A percentile compares a stretch with the other conserved stretches of the same genome.
Conservation (phyloP, 2,329 filamentous ascomycete genomes). For the Coniochaeta hoffmannii region DNA sequence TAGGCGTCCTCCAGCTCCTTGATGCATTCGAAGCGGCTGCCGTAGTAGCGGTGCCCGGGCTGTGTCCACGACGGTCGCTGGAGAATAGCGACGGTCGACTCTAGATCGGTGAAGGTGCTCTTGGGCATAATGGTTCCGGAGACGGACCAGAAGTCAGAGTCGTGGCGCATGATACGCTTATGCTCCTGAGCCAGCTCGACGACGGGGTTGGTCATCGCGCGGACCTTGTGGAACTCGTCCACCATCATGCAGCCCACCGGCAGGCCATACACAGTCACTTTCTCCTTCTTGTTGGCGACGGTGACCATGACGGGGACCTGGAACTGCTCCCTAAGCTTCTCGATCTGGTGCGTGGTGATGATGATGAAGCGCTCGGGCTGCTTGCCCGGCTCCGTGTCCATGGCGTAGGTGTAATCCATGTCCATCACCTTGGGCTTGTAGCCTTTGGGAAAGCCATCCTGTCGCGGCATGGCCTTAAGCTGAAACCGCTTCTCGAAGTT, state of each 20-base stretch:
- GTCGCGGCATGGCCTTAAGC: constrained; percentile 7
- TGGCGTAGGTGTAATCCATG: constrained; percentile 5
- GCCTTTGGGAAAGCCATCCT: constrained; percentile 7
- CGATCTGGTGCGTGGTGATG: constrained; percentile 11
- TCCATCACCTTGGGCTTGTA: constrained; percentile 9
- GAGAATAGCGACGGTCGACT: constrained; percentile 7
- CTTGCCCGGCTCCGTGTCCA: constrained; percentile 10
- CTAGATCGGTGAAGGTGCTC: constrained; percentile 11
- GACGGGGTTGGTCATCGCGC: constrained; percentile 3
- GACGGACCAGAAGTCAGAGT: constrained; percentile 16
- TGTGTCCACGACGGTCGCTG: constrained; percentile 11
- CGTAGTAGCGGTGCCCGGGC: constrained; percentile 7
- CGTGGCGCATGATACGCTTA: constrained; percentile 7
- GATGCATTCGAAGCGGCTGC: constrained; percentile 6
- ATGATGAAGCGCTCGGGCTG: constrained; percentile 16
- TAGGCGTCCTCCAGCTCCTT: constrained; percentile 11
- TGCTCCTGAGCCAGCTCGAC: constrained; percentile 10
- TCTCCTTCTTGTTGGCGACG: not conserved
- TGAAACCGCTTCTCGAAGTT: constrained; percentile 13
- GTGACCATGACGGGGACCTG: constrained; percentile 9
- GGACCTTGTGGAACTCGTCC: constrained; percentile 16
- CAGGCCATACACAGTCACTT: constrained; percentile 12
- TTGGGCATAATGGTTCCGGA: constrained; percentile 15
- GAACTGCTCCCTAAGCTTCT: constrained; percentile 11
- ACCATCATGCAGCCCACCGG: constrained; percentile 16